Base-by-base conservation (phyloP, 78 protist genomes). In the Tieghemostelium lacteum region DNA sequence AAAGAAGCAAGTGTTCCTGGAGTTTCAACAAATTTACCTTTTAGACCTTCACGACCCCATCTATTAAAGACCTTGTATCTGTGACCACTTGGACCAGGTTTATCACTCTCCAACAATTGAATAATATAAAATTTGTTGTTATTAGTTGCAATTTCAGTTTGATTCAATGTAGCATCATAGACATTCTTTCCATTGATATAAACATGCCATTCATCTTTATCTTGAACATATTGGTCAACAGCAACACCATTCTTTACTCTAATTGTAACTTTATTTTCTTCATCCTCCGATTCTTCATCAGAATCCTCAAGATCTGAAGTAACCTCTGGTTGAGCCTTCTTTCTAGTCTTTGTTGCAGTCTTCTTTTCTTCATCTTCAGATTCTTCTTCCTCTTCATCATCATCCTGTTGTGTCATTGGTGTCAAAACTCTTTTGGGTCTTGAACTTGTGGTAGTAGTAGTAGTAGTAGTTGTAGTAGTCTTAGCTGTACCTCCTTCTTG, bases 71-170 rank as follows among this genome's bases (percentile, higher is more conserved):
- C 95, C 17, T 19, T 16, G 49, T 24, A 96, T 10, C 16, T 7
- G 0, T 29, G 22, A 20, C 75, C 78, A 58, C n/a, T 14, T 6
- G 52, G 10, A n/a, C n/a, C n/a, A n/a, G n/a, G n/a, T n/a, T 28
- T 73, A 64, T 94, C 96, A 5, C 37, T 6, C 42, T 94, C 87
- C 34, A 96, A 69, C 49, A 96, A 64, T 55, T 96, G 97, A 60
- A 96, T 71, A 29, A 86, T 75, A 88, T 96, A 96, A 74, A 87
- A 96, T 63, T 96, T 96, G 78, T 95, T 95, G 85, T 95, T 89
- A 72, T 88, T 85, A 24, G 54, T 26, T n/a, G 73, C 45, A 73
- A 95, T 88, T 66, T 95, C 92, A 28, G 95, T 95, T 69, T 95
- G 97, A 73, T 95, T 95, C 52, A 95, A 67, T 73, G 85, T 95